Percentiles rank a stretch among this genome's conserved stretches.
Evolutionary conservation across 495 filamentous ascomycete species (phyloP).

Genomic region (Cladorrhinum samala): DNA sequence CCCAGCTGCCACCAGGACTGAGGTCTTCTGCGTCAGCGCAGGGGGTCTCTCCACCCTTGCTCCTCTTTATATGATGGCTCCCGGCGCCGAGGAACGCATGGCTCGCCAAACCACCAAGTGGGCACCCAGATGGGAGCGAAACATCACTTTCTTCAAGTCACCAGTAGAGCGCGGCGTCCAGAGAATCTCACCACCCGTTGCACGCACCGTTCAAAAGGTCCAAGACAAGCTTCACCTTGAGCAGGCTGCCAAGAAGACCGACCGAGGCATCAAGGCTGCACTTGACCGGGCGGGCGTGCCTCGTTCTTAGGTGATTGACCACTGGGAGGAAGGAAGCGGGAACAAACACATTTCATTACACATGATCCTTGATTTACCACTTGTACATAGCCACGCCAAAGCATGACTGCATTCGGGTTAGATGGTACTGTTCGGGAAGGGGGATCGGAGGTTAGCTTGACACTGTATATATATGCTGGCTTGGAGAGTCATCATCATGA

Average conservation of each 20-base stretch:
- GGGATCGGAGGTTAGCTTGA: too few relatives aligned
- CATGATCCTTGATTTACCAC: too few relatives aligned
- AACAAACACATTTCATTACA: background rate
- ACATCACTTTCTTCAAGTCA: slow-evolving; percentile 39
- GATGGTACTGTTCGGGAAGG: too few relatives aligned
- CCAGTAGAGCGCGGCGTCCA: slow-evolving; percentile 39
- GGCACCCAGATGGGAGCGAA: slow-evolving; percentile 47
- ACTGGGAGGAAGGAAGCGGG: background rate
- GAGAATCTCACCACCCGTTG: slow-evolving; percentile 35
- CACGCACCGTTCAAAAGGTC: slow-evolving; percentile 33
- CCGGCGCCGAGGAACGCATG: slow-evolving; percentile 41
- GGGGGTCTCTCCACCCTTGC: slow-evolving; percentile 40
- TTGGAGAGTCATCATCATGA: too few relatives aligned
- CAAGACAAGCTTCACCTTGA: slow-evolving; percentile 39
- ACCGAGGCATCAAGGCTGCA: slow-evolving; percentile 35
- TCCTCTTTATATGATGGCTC: slow-evolving; percentile 43
- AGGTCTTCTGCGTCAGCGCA: slow-evolving; percentile 37
- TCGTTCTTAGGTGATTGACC: slow-evolving; percentile 6
- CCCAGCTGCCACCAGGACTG: slow-evolving; percentile 33
- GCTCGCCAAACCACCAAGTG: slow-evolving; percentile 38
- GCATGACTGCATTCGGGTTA: background rate
- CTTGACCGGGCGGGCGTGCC: slow-evolving; percentile 27
- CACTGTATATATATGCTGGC: too few relatives aligned
- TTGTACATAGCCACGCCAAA: background rate
- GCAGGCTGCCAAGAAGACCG: slow-evolving; percentile 36